Percentiles rank a stretch among this genome's conserved stretches.
Conservation (phyloP, 352 stramenopile genomes). For the Pythium sukuiense region DNA sequence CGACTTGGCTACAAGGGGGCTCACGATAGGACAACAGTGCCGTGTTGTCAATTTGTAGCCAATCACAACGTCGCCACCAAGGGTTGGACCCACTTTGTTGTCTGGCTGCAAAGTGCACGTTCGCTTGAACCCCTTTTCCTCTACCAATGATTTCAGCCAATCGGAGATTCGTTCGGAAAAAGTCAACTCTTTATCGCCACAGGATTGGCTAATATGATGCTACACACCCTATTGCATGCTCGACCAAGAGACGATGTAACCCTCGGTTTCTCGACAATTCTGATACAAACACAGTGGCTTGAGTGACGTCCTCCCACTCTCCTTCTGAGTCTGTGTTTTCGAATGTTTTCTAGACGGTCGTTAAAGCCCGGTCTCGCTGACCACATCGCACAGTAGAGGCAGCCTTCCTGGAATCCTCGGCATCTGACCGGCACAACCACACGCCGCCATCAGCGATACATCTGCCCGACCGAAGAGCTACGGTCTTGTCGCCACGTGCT, state of each 20-base stretch:
- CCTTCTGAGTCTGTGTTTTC: background rate
- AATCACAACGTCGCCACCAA: background rate
- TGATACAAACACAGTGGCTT: background rate
- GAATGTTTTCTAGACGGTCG: background rate
- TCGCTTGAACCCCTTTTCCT: background rate
- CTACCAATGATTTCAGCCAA: background rate
- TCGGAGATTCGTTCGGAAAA: background rate
- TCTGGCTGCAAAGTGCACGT: background rate
- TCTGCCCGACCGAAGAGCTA: conserved; percentile 1
- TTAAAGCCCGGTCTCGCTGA: conserved; percentile 17
- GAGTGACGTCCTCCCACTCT: background rate
- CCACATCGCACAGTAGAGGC: background rate
- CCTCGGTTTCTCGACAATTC: background rate
- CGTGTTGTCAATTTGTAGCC: conserved; percentile 2
- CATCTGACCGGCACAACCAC: conserved; percentile 7
- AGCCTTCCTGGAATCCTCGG: conserved; percentile 4
- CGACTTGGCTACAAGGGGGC: background rate
- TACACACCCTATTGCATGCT: background rate
- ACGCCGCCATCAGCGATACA: background rate
- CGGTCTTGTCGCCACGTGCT: conserved; percentile 1
- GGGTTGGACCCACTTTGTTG: background rate
- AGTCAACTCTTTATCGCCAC: background rate
- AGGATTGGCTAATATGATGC: conserved; percentile 22
- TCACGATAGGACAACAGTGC: background rate
- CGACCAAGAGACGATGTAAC: background rate